phyloP scores from a whole-genome alignment of 228 moss, liverwort and hornwort genomes.

The Sphagnum magellanicum region DNA sequence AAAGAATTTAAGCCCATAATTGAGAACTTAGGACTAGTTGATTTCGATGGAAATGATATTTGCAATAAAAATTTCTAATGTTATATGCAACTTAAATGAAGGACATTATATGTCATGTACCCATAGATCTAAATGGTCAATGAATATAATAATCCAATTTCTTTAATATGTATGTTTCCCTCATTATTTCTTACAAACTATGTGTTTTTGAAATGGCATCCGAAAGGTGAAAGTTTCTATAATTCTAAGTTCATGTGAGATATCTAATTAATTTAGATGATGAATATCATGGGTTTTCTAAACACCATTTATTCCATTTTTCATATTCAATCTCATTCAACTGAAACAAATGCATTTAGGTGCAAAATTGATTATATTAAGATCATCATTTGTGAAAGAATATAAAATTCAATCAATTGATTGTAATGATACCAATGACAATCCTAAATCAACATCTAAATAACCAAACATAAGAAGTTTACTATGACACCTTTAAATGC shows the following conservation, averaged over 20 bases:
- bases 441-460: neutral
- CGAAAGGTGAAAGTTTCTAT: neutral
- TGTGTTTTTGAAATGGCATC: no score
- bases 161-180: no score
- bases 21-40: no score
- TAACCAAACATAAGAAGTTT: neutral
- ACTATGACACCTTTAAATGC: neutral
- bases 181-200: no score
- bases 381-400: neutral
- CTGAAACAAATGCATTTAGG: neutral
- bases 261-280: neutral
- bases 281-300: neutral
- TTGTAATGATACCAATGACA: neutral
- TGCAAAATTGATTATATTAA: neutral
- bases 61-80: no score
- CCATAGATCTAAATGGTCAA: no score
- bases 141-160: no score
- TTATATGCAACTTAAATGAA: no score
- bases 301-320: neutral
- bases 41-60: no score
- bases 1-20: no score
- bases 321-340: neutral
- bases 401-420: neutral
- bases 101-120: no score
- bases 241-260: neutral